Evolutionary conservation across 2,329 filamentous ascomycete species (phyloP).

Genomic region (Aspergillus ochraceoroseus): DNA sequence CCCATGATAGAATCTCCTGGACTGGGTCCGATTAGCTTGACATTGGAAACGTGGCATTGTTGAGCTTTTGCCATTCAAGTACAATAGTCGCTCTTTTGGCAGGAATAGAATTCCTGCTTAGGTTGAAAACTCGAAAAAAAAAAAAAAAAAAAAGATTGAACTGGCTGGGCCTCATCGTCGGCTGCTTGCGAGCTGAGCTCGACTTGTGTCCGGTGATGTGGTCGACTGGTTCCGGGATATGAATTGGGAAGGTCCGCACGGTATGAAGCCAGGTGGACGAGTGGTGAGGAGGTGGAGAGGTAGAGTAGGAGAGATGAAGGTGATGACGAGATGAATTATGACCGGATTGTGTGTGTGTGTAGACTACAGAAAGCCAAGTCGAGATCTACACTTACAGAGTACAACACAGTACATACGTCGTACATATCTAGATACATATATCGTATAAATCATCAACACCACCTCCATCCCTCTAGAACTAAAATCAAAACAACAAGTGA

Average conservation of each 20-base stretch:
- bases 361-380: too few species aligned
- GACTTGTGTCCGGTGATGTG: constrained; percentile 11
- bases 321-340: too few species aligned
- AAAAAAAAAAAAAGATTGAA: constrained; percentile 13
- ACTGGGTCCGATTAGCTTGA: constrained; percentile 8
- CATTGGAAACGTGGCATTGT: constrained; percentile 9
- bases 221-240: constrained; percentile 8
- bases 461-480: too few species aligned
- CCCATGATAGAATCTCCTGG: constrained; percentile 3
- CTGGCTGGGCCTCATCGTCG: constrained; percentile 4
- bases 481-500: too few species aligned
- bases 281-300: too few species aligned
- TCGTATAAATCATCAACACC: too few species aligned
- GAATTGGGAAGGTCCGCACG: constrained; percentile 11
- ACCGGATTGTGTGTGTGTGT: too few species aligned
- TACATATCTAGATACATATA: too few species aligned
- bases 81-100: constrained; percentile 21
- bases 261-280: background rate
- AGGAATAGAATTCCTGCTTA: constrained; percentile 1
- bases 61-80: constrained; percentile 9
- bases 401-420: too few species aligned
- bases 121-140: constrained; percentile 2
- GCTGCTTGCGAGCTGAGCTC: constrained; percentile 18
- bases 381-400: too few species aligned
- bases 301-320: too few species aligned